These are phyloP conservation scores for Colletotrichum eleusines DNA, from an alignment of 2,329 filamentous ascomycete species.

Conservation along the genomic window DNA sequence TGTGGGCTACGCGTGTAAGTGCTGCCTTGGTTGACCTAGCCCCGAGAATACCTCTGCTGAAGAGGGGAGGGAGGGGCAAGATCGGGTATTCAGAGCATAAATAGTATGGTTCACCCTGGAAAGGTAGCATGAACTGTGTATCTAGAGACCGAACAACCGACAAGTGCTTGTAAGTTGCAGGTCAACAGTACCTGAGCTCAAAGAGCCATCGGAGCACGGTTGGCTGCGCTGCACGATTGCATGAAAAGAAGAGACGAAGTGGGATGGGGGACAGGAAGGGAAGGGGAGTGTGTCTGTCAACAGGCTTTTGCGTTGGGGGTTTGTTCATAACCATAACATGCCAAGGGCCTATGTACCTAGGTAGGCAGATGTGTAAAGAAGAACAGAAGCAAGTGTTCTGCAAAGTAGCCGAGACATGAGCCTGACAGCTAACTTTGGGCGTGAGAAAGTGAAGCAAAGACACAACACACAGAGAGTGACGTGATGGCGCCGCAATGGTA, in stretches of 20 bases:
- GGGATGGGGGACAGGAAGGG: constrained; percentile 23
- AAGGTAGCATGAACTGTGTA: constrained; percentile 1
- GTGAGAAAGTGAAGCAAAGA: constrained; percentile 1
- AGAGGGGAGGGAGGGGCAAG: not conserved
- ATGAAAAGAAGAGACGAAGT: constrained; percentile 38
- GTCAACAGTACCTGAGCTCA: constrained; percentile 30
- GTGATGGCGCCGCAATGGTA: not conserved
- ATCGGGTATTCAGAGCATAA: not conserved
- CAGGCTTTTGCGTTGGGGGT: constrained; percentile 10
- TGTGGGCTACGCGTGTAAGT: constrained; percentile 24
- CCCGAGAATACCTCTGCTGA: not conserved
- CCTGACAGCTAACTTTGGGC: constrained; percentile 4
- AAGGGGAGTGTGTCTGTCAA: not conserved
- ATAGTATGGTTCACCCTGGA: constrained; percentile 3
- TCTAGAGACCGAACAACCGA: constrained; percentile 15
- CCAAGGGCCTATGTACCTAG: not conserved
- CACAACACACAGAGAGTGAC: not conserved
- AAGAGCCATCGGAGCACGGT: constrained; percentile 28
- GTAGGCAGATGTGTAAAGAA: not conserved
- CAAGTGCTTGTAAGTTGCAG: constrained; percentile 4
- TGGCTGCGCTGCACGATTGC: constrained; percentile 23
- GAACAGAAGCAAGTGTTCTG: not conserved
- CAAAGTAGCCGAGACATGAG: not conserved
- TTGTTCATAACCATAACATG: constrained; percentile 3
- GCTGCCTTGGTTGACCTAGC: constrained; percentile 10